Evolutionary conservation across 1,284 basidiomycete genomes (phyloP), one percentile per base, ranked within the genome.

Genomic region (Microstroma glucosiphilum): DNA sequence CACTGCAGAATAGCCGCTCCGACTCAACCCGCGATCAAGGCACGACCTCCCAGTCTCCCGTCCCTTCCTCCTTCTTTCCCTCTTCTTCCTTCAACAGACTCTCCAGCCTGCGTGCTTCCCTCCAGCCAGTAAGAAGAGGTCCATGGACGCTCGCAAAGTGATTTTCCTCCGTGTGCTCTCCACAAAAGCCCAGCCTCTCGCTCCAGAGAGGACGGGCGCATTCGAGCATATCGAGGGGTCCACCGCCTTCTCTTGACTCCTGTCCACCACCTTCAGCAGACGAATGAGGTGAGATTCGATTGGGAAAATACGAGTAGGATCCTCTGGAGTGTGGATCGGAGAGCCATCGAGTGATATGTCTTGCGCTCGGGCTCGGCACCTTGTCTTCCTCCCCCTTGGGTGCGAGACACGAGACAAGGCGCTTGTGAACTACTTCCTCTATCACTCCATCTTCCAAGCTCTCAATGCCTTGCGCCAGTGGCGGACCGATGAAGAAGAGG

Each of bases 151-250:
- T 11, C 25, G 56, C 56, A 57, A 41, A 57, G n/a, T 23, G 25
- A 40, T 23, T 57, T 19, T 11, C 23, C 11, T 57, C 17, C 11
- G 19, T 26, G 56, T 37, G 46, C 56, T 57, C 25, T 25, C 56
- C 56, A 37, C 56, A 57, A 9, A 57, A 57, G 25, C 46, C 56
- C 25, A 57, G 56, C 17, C 56, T 23, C 17, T 58, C 57, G 40
- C 41, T 41, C 56, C 56, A 57, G 13, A 57, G n/a, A 1, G 56
- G 25, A 9, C 40, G 21, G n/a, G 56, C 25, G 25, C 21, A 40
- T 21, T 57, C 56, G 25, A 57, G 25, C 56, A 57, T 57, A 19
- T 57, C 56, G 11, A 57, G 40, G 17, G 46, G 46, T 23, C n/a
- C 23, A 7, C 46, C 46, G 46, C 46, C 46, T 37, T 37, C 30